Percentiles rank a stretch among this genome's conserved stretches.
phyloP scores from a whole-genome alignment of 345 rosid species.

The Triadica sebifera region DNA sequence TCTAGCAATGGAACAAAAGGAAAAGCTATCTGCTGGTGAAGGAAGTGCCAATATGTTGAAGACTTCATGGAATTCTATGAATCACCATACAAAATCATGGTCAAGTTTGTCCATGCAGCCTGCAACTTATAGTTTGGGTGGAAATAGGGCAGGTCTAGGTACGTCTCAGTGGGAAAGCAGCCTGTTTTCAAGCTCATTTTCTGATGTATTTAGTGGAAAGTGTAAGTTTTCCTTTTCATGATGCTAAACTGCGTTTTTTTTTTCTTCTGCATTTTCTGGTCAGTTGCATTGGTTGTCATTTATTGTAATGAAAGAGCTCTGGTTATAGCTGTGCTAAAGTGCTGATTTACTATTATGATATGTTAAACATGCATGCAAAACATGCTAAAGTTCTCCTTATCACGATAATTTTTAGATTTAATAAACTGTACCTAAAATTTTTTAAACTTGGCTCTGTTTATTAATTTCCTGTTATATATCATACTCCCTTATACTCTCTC shows the following conservation, averaged over 20 bases:
- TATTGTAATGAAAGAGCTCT: background rate
- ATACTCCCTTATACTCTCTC: background rate
- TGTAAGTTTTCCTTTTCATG: slow-evolving; percentile 39
- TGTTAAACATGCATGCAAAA: background rate
- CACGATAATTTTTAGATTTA: background rate
- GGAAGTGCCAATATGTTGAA: slow-evolving; percentile 40
- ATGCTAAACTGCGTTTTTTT: background rate
- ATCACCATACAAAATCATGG: slow-evolving; percentile 42
- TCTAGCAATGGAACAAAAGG: slow-evolving; percentile 27
- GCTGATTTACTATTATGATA: background rate
- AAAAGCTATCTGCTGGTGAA: slow-evolving; percentile 30
- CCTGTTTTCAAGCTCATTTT: slow-evolving; percentile 93
- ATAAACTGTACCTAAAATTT: background rate
- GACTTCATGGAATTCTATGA: slow-evolving; percentile 28
- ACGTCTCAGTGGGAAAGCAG: slow-evolving; percentile 71
- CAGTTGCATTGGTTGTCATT: slow-evolving; percentile 10
- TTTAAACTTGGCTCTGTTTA: background rate
- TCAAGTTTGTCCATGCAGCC: slow-evolving; percentile 42
- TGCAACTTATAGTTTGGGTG: slow-evolving; percentile 30
- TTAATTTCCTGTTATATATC: background rate
- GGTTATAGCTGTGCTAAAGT: background rate
- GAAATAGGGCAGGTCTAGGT: slow-evolving; percentile 33
- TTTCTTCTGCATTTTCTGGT: background rate
- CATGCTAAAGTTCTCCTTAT: background rate
- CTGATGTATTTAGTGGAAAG: slow-evolving; percentile 70